Evolutionary conservation across 768 basidiomycete species (phyloP), one percentile per base, ranked within the genome.

Genomic region (Pisolithus marmoratus): DNA sequence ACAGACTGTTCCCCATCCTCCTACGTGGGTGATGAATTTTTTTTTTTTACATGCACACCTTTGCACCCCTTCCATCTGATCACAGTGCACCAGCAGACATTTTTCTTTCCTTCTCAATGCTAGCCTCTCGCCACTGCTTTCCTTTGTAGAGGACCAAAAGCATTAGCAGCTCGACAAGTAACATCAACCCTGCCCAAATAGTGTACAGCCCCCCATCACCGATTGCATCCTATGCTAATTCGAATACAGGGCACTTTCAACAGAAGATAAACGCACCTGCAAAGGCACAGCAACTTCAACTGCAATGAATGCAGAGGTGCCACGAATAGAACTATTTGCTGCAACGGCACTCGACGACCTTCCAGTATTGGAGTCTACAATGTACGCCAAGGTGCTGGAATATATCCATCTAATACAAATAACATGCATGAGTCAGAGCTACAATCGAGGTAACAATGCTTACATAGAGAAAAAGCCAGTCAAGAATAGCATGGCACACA

Each of bases 281-380:
- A 93, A 71, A 0, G 90, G 90, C 0, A 90, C 80, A 1, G 87
- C 87, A 12, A 88, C 70, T 64, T 94, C 89, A 0, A 80, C 80
- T 1, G 82, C 82, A 14, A 89, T 60, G 62, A 88, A 87, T 2
- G 83, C 90, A 22, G 72, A 70, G 1, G 75, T 14, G 0, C 92
- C 90, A 24, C 92, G 79, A 65, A 88, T 85, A 19, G 78, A 78
- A 46, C 84, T 84, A 64, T 94, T 94, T 31, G 77, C 70, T 0
- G 92, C 90, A 7, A 83, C 79, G 0, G 88, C 90, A 2, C 81
- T 82, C 0, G 89, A 85, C 0, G 89, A 89, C 14, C 84, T 79
- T 7, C 93, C 93, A 2, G 75, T 73, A 59, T 94, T 96, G 8
- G 90, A 82, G 62, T 96, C 93, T 3, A 94, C 90, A 31, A 94